Evolutionary conservation across 108 stramenopile genomes (phyloP), one percentile per base, ranked within the genome.

Genomic region (Conticribra guillardii): DNA sequence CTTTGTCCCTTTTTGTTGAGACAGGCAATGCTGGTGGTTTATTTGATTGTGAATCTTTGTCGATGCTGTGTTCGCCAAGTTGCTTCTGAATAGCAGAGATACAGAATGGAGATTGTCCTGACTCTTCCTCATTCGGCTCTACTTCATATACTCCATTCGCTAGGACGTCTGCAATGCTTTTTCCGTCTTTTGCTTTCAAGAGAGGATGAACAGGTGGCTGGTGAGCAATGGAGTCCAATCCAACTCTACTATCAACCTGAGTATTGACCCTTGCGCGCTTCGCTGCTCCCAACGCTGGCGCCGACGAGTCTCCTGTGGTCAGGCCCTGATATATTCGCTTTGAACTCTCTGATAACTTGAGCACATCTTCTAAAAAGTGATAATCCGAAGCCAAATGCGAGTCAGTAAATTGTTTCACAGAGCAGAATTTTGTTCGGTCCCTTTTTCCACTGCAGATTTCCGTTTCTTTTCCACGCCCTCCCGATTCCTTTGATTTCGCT

Each of bases 331-430:
- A 65, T 23, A 72, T 49, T 16, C 82, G 74, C 69, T 81, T 81
- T 19, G 83, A 68, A 8, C 84, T 51, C 28, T 86, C 76, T 11
- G 78, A 60, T 2, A 60, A 14, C 22, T 82, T 72, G 50, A 89
- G 48, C 0, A 90, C 86, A 70, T 90, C 85, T 71, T 93, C 89
- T 46, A 93, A 55, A 64, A 93, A 90, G 49, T 88, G 84, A 63
- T 83, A 93, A 67, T 93, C 92, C 22, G 84, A 85, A 7, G 74
- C 57, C 11, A 93, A 49, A 15, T 76, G 81, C 2, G 81, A 48
- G 82, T 89, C 91, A 9, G 71, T 75, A 72, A 82, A 83, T 32
- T 69, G 37, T 27, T 58, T 50, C 57, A 82, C n/a, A 0, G 71
- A 71, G 21, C 60, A 61, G 68, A 83, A 83, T 14, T 70, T 74